Evolutionary conservation across 1,139 yeast genomes (phyloP).

Genomic region (Pichia sp.): DNA sequence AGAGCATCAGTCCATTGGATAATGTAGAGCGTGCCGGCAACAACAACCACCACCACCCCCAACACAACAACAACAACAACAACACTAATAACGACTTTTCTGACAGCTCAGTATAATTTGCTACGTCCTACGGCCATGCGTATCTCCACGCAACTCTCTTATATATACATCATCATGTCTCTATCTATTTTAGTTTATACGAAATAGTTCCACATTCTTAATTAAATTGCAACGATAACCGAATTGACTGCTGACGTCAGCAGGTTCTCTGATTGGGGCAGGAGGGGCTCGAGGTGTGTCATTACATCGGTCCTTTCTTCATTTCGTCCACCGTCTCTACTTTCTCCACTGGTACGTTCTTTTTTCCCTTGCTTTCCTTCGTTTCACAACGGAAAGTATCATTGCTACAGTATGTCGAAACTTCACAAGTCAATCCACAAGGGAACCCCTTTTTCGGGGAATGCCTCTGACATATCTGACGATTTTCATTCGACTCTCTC

Average conservation of each 20-base stretch:
- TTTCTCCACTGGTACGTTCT: background rate
- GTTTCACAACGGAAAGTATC: background rate
- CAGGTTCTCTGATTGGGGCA: background rate
- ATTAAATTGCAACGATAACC: background rate
- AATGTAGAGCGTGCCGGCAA: background rate
- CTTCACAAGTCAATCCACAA: constrained; percentile 13
- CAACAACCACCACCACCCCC: background rate
- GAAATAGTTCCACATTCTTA: background rate
- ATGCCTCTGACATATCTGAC: background rate
- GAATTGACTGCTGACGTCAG: background rate
- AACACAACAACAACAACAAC: background rate
- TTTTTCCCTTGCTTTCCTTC: background rate
- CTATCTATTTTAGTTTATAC: background rate
- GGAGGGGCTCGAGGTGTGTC: no score
- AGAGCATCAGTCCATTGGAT: constrained; percentile 24
- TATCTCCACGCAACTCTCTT: background rate
- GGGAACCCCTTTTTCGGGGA: background rate
- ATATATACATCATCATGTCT: background rate
- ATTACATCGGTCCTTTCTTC: no score
- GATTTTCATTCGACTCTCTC: constrained; percentile 10
- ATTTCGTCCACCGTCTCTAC: background rate
- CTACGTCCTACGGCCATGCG: background rate
- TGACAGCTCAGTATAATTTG: background rate
- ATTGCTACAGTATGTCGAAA: constrained; percentile 6
- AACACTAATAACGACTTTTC: background rate